Conservation (phyloP, 176 grass and related monocot species). For the Raddia distichophylla region DNA sequence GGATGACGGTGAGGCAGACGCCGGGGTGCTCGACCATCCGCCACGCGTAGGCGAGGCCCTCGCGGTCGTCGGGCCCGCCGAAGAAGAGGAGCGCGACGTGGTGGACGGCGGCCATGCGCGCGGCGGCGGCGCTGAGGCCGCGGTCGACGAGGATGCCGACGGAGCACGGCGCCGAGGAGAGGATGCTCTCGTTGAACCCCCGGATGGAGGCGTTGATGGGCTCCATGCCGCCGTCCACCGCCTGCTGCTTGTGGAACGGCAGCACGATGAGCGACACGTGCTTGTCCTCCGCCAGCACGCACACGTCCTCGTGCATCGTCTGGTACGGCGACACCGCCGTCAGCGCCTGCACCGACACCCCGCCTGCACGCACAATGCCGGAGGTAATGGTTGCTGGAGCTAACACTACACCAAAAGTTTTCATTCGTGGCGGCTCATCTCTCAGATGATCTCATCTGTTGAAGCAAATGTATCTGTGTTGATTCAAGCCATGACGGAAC, state of each 20-base stretch:
- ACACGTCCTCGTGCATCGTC: constrained; percentile 72
- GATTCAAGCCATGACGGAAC: neutral
- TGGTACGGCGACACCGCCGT: constrained; percentile 69
- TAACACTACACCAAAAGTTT: no score
- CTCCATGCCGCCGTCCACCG: constrained; percentile 64
- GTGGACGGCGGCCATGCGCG: constrained; percentile 41
- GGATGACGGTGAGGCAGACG: constrained; percentile 70
- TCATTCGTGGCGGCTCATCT: no score
- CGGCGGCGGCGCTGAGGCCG: constrained; percentile 57
- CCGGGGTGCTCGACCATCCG: constrained; percentile 66
- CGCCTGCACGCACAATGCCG: neutral
- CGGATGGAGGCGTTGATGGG: constrained; percentile 52
- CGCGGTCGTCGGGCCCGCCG: constrained; percentile 80
- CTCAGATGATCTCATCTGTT: no score
- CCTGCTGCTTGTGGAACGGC: constrained; percentile 72
- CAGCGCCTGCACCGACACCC: constrained; percentile 46
- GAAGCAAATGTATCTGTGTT: no score
- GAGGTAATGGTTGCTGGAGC: no score
- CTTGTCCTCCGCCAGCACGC: constrained; percentile 64
- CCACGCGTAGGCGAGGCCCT: constrained; percentile 65
- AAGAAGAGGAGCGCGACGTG: constrained; percentile 75
- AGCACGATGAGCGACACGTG: constrained; percentile 62
- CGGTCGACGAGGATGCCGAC: constrained; percentile 79
- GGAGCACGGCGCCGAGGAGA: constrained; percentile 64
- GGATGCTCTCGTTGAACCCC: constrained; percentile 59